Evolutionary conservation across 108 stramenopile species (phyloP).

Genomic region (Pseudonitzschia multiseries): DNA sequence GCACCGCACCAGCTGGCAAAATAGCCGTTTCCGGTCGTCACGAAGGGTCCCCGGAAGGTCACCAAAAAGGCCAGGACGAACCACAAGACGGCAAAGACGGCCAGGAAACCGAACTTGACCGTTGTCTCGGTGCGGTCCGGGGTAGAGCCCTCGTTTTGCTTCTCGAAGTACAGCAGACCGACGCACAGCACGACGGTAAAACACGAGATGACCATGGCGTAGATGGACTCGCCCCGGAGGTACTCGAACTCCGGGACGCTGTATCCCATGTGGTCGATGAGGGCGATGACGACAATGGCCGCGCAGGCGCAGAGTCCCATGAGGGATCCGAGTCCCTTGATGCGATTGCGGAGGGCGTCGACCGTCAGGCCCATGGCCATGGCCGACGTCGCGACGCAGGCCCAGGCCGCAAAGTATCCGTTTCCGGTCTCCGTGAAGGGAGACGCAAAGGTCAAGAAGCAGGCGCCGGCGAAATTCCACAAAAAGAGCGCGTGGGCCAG

Average conservation of each 20-base stretch:
- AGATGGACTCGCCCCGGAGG: slow-evolving; percentile 31
- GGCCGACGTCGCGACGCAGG: slow-evolving; percentile 23
- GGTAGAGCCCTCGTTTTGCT: neutral
- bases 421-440: slow-evolving; percentile 57
- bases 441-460: slow-evolving; percentile 59
- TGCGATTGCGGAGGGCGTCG: slow-evolving; percentile 11
- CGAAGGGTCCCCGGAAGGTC: slow-evolving; percentile 57
- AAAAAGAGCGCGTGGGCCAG: slow-evolving; percentile 9
- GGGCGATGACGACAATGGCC: slow-evolving; percentile 39
- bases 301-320: slow-evolving; percentile 39
- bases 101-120: neutral
- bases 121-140: neutral
- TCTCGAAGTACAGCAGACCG: slow-evolving; percentile 5
- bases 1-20: slow-evolving; percentile 45
- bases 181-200: slow-evolving; percentile 21
- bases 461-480: slow-evolving; percentile 56
- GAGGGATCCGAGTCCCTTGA: slow-evolving; percentile 20
- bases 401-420: slow-evolving; percentile 73
- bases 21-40: slow-evolving; percentile 54
- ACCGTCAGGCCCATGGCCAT: slow-evolving; percentile 30
- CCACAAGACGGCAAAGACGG: slow-evolving; percentile 39
- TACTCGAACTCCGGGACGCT: neutral
- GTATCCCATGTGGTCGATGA: slow-evolving; percentile 21
- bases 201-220: slow-evolving; percentile 30
- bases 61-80: slow-evolving; percentile 42